phyloP scores from a whole-genome alignment of 495 filamentous ascomycete genomes.

The Thermothielavioides terrestris region DNA sequence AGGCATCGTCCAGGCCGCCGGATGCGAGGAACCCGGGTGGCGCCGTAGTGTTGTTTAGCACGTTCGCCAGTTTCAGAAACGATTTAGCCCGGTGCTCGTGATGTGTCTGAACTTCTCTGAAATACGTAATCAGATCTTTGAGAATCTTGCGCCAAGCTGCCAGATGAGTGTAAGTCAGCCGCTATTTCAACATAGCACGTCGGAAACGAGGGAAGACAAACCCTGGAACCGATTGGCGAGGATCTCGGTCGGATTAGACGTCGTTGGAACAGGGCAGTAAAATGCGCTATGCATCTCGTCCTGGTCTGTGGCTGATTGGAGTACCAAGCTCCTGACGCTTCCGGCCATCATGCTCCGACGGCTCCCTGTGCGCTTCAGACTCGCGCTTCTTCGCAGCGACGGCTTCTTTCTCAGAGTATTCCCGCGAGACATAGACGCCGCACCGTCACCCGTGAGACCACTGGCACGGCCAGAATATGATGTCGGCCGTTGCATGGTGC shows the following conservation, averaged over 20 bases:
- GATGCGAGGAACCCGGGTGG: conserved; percentile 64
- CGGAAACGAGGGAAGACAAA: conserved; percentile 33
- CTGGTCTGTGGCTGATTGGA: conserved; percentile 53
- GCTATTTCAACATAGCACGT: neutral
- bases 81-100: conserved; percentile 83
- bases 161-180: conserved; percentile 6
- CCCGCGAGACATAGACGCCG: conserved; percentile 50
- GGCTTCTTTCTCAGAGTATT: conserved; percentile 81
- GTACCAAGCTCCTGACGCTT: conserved; percentile 65
- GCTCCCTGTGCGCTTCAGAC: conserved; percentile 72
- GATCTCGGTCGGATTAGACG: conserved; percentile 78
- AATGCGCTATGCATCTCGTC: conserved; percentile 79
- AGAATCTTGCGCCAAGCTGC: conserved; percentile 90
- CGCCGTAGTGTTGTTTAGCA: conserved; percentile 68
- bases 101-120: conserved; percentile 82
- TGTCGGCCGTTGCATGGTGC: conserved; percentile 40
- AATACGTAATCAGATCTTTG: conserved; percentile 91
- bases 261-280: conserved; percentile 79
- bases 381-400: conserved; percentile 62
- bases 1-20: conserved; percentile 78
- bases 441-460: conserved; percentile 23
- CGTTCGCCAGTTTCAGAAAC: conserved; percentile 71
- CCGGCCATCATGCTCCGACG: conserved; percentile 67
- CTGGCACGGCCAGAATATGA: conserved; percentile 38
- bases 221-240: conserved; percentile 85